A percentile compares a stretch with the other conserved stretches of the same genome.
phyloP scores from a whole-genome alignment of 1,284 basidiomycete genomes.

The Acaromyces ingoldii region DNA sequence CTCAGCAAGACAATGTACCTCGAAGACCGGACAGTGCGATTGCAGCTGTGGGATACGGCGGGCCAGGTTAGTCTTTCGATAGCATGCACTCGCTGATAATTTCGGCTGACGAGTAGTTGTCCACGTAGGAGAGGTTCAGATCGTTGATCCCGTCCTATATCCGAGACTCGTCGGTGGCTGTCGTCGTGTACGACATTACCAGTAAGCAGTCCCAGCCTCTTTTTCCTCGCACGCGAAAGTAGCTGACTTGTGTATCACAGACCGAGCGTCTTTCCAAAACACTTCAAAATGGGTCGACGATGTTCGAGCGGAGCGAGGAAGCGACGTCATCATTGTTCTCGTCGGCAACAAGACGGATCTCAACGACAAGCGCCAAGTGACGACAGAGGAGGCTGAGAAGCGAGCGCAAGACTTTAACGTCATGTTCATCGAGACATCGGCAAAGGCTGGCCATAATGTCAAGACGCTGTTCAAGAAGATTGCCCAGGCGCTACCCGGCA shows the following conservation, averaged over 20 bases:
- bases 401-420: constrained; percentile 88
- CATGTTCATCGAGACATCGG: constrained; percentile 99
- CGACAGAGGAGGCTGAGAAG: constrained; percentile 89
- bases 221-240: no score
- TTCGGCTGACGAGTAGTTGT: neutral
- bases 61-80: constrained; percentile 65
- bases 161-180: constrained; percentile 94
- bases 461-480: constrained; percentile 99
- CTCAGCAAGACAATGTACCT: constrained; percentile 99
- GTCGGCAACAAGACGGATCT: constrained; percentile 98
- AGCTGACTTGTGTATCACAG: constrained; percentile 46
- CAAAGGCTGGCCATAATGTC: constrained; percentile 98
- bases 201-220: constrained; percentile 60
- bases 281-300: constrained; percentile 99
- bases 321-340: constrained; percentile 96
- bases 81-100: neutral
- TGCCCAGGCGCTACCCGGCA: constrained; percentile 92
- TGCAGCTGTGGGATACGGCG: constrained; percentile 97
- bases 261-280: constrained; percentile 91
- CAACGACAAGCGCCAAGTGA: constrained; percentile 68
- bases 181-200: constrained; percentile 97
- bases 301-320: constrained; percentile 91
- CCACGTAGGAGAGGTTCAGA: constrained; percentile 81
- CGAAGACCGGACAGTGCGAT: constrained; percentile 92
- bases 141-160: constrained; percentile 99